Evolutionary conservation across 2,329 filamentous ascomycete species (phyloP).

Genomic region (Penicillium crustosum): DNA sequence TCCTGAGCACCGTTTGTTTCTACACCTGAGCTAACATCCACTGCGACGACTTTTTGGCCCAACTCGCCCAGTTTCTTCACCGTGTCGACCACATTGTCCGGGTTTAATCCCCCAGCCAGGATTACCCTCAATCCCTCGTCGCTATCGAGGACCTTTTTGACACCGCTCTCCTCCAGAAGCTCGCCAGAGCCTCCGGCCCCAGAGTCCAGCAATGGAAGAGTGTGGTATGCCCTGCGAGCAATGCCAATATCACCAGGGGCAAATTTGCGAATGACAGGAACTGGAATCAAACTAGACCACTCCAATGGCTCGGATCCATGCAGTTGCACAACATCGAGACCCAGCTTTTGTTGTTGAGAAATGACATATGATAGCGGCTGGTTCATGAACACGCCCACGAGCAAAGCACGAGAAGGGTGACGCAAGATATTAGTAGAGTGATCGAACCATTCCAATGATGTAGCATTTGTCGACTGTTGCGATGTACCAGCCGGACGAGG

Average conservation of each 20-base stretch:
- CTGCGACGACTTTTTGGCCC: slow-evolving; percentile 67
- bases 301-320: slow-evolving; percentile 91
- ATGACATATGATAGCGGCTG: slow-evolving; percentile 82
- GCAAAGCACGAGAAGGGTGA: slow-evolving; percentile 63
- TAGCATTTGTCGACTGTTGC: slow-evolving; percentile 24
- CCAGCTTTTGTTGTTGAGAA: slow-evolving; percentile 70
- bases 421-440: slow-evolving; percentile 51
- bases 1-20: slow-evolving; percentile 81
- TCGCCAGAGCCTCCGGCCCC: slow-evolving; percentile 80
- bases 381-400: slow-evolving; percentile 93
- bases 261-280: slow-evolving; percentile 87
- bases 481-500: slow-evolving; percentile 29
- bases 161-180: slow-evolving; percentile 68
- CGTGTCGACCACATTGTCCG: slow-evolving; percentile 71
- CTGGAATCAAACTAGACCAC: slow-evolving; percentile 85
- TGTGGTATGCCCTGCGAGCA: slow-evolving; percentile 74
- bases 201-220: slow-evolving; percentile 80
- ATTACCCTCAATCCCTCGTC: slow-evolving; percentile 73
- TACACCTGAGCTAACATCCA: slow-evolving; percentile 94
- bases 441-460: slow-evolving; percentile 67
- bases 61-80: slow-evolving; percentile 63
- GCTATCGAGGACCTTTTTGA: slow-evolving; percentile 64
- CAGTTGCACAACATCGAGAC: slow-evolving; percentile 85
- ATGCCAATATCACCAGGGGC: slow-evolving; percentile 72
- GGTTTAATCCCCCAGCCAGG: slow-evolving; percentile 79